Evolutionary conservation across 1,284 basidiomycete genomes (phyloP), one percentile per base, ranked within the genome.

Genomic region (Volvariella volvacea): DNA sequence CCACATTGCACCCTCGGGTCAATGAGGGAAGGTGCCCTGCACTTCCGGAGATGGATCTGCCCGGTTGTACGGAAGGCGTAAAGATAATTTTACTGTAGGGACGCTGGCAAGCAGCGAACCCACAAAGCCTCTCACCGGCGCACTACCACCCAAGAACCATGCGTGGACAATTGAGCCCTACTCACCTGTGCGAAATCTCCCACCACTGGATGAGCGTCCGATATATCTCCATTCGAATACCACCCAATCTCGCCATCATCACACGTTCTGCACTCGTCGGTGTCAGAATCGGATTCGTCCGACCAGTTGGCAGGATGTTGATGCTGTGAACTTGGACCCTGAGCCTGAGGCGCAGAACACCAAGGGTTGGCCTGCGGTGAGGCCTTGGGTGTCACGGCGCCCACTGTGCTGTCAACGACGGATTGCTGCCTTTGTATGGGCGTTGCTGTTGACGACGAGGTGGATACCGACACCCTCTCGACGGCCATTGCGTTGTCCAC

Each of bases 251-350:
- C 47, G 38, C 59, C 53, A 19, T 59, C 54, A 25, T 50, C 48
- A 41, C 50, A 53, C 15, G 57, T 59, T 45, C 43, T 47, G 40
- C 51, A 57, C 45, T 58, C 55, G 43, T 61, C 59, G 16, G 53
- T 52, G 44, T 60, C 61, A n/a, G 57, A 47, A 30, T 50, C 52
- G 25, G 55, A 56, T 37, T 59, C 57, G 15, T 58, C 55, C 30
- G 53, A 59, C 41, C 55, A 52, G 12, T 28, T 28, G 25, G 12
- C 25, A 32, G 42, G 45, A 28, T 54, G 22, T 48, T 49, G 47
- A 45, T 20, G 41, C 22, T 39, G 50, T 19, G 25, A 46, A 28
- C 21, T 9, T 14, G 20, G 40, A 15, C 22, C 39, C 22, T 39
- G 38, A 3, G 15, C 37, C 45, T 12, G 22, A 22, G 22, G 40